Evolutionary conservation across 352 stramenopile species (phyloP).

Genomic region (Elongisporangium undulatum): DNA sequence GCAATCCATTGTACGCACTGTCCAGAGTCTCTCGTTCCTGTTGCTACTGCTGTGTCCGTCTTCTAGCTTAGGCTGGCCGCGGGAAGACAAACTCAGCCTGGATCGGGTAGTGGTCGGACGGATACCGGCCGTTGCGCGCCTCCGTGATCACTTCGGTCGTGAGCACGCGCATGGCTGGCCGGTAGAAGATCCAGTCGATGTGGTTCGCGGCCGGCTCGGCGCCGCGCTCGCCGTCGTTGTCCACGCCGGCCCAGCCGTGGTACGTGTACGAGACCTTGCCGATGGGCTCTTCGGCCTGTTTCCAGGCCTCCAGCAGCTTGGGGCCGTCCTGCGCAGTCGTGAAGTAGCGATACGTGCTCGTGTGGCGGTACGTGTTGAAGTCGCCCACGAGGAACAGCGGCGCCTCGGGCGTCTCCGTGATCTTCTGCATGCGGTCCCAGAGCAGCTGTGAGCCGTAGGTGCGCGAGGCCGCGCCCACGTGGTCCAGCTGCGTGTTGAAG

Average conservation of each 20-base stretch:
- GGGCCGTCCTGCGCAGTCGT: constrained; percentile 55
- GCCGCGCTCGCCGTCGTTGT: constrained; percentile 74
- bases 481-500: constrained; percentile 78
- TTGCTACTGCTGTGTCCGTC: constrained; percentile 1
- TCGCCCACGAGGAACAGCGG: constrained; percentile 78
- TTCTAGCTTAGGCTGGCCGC: constrained; percentile 16
- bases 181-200: constrained; percentile 89
- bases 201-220: constrained; percentile 70
- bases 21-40: constrained; percentile 9
- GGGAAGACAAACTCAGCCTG: constrained; percentile 78
- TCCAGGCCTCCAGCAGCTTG: constrained; percentile 69
- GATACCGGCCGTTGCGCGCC: constrained; percentile 71
- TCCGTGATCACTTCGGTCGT: constrained; percentile 82
- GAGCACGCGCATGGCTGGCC: constrained; percentile 70
- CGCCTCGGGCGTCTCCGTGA: constrained; percentile 32
- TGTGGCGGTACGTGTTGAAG: constrained; percentile 87
- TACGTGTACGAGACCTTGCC: constrained; percentile 83
- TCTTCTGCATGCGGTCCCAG: constrained; percentile 57
- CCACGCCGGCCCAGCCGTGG: constrained; percentile 80
- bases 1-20: background rate
- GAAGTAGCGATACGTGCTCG: constrained; percentile 76
- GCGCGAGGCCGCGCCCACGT: constrained; percentile 49
- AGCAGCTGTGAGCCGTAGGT: constrained; percentile 50
- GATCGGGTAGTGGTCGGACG: constrained; percentile 87
- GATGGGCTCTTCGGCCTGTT: constrained; percentile 56